phyloP scores from a whole-genome alignment of 345 rosid genomes.

The Microcos paniculata region DNA sequence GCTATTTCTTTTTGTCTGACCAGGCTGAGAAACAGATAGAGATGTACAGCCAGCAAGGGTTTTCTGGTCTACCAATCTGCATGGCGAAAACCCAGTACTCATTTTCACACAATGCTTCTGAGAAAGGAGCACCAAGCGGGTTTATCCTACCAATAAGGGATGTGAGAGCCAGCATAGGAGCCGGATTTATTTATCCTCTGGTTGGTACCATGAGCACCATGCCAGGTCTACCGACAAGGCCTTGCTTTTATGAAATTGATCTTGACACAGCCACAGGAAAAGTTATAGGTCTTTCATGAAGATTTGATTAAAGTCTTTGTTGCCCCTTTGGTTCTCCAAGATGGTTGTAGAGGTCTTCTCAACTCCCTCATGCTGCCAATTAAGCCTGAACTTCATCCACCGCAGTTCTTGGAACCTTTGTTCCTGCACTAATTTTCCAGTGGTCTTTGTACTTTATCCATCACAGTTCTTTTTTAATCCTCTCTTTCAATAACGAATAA shows the following conservation, averaged over 20 bases:
- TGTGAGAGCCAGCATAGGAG: constrained; percentile 95
- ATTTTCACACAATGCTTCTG: constrained; percentile 73
- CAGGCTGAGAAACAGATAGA: constrained; percentile 99
- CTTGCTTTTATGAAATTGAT: constrained; percentile 94
- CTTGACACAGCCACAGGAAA: constrained; percentile 76
- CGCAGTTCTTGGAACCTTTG: background rate
- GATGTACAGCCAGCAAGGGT: constrained; percentile 90
- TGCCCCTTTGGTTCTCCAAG: background rate
- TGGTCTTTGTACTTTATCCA: background rate
- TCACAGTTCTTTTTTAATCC: background rate
- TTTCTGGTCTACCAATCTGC: constrained; percentile 89
- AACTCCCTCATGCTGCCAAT: too few species aligned
- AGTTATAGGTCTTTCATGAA: constrained; percentile 83
- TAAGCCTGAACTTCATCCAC: background rate
- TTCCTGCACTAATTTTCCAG: background rate
- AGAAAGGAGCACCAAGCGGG: constrained; percentile 89
- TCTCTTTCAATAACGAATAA: background rate
- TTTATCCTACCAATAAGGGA: constrained; percentile 85
- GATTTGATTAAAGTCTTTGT: background rate
- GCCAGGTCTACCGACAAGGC: constrained; percentile 99
- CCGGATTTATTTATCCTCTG: constrained; percentile 93
- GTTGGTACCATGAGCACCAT: constrained; percentile 98
- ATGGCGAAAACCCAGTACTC: constrained; percentile 99
- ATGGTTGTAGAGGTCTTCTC: background rate
- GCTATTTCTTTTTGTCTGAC: background rate